Conservation (phyloP, 208 protist genomes). For the Crithidia mellificae region DNA sequence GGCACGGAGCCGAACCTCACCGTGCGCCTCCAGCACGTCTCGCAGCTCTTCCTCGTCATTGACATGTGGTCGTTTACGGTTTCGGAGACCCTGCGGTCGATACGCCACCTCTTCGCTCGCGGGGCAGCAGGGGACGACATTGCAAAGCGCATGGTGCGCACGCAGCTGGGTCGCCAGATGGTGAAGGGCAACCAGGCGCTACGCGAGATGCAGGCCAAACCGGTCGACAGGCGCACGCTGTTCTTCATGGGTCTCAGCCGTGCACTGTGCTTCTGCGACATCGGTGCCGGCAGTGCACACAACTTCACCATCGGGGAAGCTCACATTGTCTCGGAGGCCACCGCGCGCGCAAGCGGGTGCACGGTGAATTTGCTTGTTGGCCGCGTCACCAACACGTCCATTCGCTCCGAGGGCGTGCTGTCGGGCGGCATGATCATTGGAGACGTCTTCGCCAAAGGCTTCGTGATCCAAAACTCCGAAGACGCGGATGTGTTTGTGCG, state of each 20-base stretch:
- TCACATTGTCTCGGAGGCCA: constrained; percentile 38
- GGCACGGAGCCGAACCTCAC: constrained; percentile 63
- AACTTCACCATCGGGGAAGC: constrained; percentile 52
- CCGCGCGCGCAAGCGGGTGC: constrained; percentile 19
- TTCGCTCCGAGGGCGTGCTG: constrained; percentile 82
- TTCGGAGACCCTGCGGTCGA: constrained; percentile 37
- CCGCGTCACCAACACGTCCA: constrained; percentile 38
- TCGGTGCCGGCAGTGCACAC: constrained; percentile 77
- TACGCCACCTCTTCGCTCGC: constrained; percentile 38
- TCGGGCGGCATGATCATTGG: constrained; percentile 65
- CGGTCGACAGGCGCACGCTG: constrained; percentile 25
- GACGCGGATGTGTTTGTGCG: constrained; percentile 41
- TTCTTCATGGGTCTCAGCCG: constrained; percentile 47
- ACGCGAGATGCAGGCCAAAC: neutral
- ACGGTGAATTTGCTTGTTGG: constrained; percentile 35
- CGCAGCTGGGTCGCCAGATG: constrained; percentile 13
- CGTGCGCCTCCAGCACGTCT: constrained; percentile 64
- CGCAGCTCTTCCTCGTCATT: constrained; percentile 69
- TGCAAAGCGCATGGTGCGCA: constrained; percentile 21
- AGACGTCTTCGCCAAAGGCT: constrained; percentile 47
- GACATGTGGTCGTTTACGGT: constrained; percentile 60
- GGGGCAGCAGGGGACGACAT: constrained; percentile 22
- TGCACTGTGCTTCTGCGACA: constrained; percentile 57
- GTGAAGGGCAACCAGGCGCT: constrained; percentile 10
- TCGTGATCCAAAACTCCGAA: constrained; percentile 63